Conservation (phyloP, 2,329 filamentous ascomycete genomes). For the Seiridium unicorne region DNA sequence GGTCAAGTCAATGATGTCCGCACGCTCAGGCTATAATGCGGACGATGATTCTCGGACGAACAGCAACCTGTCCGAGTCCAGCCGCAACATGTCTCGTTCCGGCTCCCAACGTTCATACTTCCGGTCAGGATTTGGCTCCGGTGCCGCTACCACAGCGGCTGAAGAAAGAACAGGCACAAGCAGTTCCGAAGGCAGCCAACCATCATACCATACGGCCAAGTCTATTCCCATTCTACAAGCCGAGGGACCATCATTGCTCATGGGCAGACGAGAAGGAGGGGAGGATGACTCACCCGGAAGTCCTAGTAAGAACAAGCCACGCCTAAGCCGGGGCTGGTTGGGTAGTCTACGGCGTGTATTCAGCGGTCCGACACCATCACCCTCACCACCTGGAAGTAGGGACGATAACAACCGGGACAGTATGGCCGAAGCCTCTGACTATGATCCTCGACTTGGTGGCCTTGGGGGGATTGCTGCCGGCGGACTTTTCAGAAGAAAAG, state of each 20-base stretch:
- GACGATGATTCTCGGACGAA: constrained; percentile 53
- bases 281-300: constrained; percentile 41
- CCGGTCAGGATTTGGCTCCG: constrained; percentile 31
- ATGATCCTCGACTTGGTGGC: constrained; percentile 41
- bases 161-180: constrained; percentile 34
- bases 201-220: constrained; percentile 51
- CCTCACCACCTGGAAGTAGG: constrained; percentile 20
- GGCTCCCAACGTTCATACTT: constrained; percentile 34
- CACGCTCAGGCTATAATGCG: constrained; percentile 23
- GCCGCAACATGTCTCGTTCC: constrained; percentile 41
- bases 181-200: constrained; percentile 26
- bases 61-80: constrained; percentile 57
- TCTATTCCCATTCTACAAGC: constrained; percentile 51
- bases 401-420: constrained; percentile 29
- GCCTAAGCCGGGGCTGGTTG: constrained; percentile 61
- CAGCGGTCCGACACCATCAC: constrained; percentile 37
- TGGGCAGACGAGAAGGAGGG: constrained; percentile 31
- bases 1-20: constrained; percentile 11
- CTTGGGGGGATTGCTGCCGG: constrained; percentile 42
- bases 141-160: constrained; percentile 21
- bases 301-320: constrained; percentile 55
- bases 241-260: constrained; percentile 49
- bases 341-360: constrained; percentile 67
- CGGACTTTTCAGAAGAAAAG: constrained; percentile 50
- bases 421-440: constrained; percentile 36